Evolutionary conservation across 1,139 yeast genomes (phyloP).

Genomic region (Geotrichum phurueaensis): DNA sequence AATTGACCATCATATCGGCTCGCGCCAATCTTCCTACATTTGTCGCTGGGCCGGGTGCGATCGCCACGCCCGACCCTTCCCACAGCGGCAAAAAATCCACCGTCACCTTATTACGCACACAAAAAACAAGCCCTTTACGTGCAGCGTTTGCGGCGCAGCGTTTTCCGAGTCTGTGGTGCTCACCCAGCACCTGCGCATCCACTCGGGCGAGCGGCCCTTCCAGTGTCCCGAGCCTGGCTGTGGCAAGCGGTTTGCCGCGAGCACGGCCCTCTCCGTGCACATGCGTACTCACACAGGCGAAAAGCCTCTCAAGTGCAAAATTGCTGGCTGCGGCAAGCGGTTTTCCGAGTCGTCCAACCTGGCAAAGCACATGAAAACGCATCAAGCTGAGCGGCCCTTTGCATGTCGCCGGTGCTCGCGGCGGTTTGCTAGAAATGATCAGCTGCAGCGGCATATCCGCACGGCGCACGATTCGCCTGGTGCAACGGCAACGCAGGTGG

Average conservation of each 20-base stretch:
- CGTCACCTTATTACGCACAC: conserved; percentile 89
- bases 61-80: conserved; percentile 52
- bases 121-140: conserved; percentile 67
- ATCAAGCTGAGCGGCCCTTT: conserved; percentile 25
- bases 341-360: conserved; percentile 87
- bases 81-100: conserved; percentile 75
- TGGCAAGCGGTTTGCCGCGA: conserved; percentile 63
- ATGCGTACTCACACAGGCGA: no score
- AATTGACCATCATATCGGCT: conserved; percentile 59
- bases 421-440: conserved; percentile 34
- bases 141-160: conserved; percentile 58
- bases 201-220: conserved; percentile 81
- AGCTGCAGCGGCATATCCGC: conserved; percentile 30
- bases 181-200: conserved; percentile 75
- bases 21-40: conserved; percentile 61
- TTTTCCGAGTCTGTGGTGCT: conserved; percentile 67
- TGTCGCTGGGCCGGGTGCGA: conserved; percentile 81
- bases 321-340: conserved; percentile 74
- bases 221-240: conserved; percentile 59
- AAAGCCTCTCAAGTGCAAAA: conserved; percentile 75
- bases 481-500: neutral
- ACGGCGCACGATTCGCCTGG: conserved; percentile 7
- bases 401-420: conserved; percentile 29
- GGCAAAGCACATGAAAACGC: conserved; percentile 71
- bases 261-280: conserved; percentile 57